A percentile compares a stretch with the other conserved stretches of the same genome.
These are phyloP conservation scores for Nemania sp. DNA, from an alignment of 2,329 filamentous ascomycete species.

Conservation along the genomic window DNA sequence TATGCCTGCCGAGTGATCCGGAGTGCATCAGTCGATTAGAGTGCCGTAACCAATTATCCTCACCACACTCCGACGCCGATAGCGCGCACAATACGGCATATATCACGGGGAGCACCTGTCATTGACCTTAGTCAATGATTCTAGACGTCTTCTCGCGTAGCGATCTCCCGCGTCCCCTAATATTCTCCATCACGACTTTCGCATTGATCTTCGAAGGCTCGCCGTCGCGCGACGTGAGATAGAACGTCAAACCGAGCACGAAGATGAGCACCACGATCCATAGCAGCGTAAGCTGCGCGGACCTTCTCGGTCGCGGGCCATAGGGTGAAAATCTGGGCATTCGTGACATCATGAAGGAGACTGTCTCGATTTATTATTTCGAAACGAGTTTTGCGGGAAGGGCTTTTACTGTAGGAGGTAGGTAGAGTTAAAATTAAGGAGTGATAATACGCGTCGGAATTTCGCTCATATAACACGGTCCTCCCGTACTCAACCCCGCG, in stretches of 20 bases:
- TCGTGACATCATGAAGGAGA: constrained; percentile 14
- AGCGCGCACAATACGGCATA: no score
- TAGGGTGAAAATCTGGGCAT: constrained; percentile 38
- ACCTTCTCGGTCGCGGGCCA: constrained; percentile 35
- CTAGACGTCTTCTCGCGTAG: constrained; percentile 21
- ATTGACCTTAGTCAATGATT: constrained; percentile 21
- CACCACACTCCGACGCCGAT: no score
- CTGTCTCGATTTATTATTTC: neutral
- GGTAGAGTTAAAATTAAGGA: no score
- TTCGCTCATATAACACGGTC: no score
- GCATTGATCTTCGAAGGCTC: constrained; percentile 24
- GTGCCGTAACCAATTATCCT: no score
- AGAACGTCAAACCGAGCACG: constrained; percentile 34
- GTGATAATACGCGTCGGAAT: no score
- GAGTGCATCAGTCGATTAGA: no score
- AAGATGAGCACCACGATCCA: constrained; percentile 36
- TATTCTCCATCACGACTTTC: constrained; percentile 26
- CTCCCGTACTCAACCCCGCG: no score
- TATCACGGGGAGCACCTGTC: neutral
- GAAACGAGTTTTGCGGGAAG: no score
- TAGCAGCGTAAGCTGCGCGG: constrained; percentile 32
- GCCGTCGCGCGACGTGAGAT: constrained; percentile 33
- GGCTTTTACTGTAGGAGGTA: no score
- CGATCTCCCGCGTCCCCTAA: constrained; percentile 16
- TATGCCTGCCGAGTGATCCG: no score